A percentile compares a stretch with the other conserved stretches of the same genome.
Conservation (phyloP, 2,329 filamentous ascomycete species). For the Alternaria sp. region DNA sequence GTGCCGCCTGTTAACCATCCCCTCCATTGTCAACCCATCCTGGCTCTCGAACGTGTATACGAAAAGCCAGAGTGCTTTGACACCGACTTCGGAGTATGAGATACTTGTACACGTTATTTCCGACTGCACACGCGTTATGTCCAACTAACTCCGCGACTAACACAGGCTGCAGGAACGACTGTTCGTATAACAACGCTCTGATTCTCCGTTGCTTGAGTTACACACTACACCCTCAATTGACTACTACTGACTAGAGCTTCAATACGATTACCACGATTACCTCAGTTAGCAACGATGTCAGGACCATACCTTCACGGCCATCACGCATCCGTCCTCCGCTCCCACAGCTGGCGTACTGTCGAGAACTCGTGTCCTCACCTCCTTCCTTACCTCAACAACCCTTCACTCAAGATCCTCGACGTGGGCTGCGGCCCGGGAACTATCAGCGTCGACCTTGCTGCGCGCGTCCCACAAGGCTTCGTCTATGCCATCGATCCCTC, state of each 20-base stretch:
- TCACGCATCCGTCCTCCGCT: constrained; percentile 48
- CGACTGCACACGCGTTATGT: not conserved
- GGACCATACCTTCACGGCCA: constrained; percentile 52
- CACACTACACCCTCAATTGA: not conserved
- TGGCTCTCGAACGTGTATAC: not conserved
- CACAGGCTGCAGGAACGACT: not conserved
- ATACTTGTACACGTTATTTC: not conserved
- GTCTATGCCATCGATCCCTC: constrained; percentile 56
- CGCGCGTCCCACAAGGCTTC: constrained; percentile 52
- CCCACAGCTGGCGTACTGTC: constrained; percentile 55
- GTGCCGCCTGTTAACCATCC: not conserved
- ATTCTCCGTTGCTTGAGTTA: not conserved
- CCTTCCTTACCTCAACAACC: constrained; percentile 37
- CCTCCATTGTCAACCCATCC: not conserved
- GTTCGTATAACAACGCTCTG: not conserved
- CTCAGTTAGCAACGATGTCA: constrained; percentile 3
- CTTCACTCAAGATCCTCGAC: constrained; percentile 51
- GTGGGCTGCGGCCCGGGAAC: constrained; percentile 58
- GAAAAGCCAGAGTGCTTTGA: not conserved
- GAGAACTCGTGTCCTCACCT: constrained; percentile 52
- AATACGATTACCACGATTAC: not conserved
- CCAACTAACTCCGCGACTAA: constrained; percentile 7
- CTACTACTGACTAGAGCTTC: not conserved
- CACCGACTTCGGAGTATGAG: constrained; percentile 1
- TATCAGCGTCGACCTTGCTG: constrained; percentile 54